A percentile compares a stretch with the other conserved stretches of the same genome.
Conservation (phyloP, 1,139 yeast species). For the Protomyces gravidus region DNA sequence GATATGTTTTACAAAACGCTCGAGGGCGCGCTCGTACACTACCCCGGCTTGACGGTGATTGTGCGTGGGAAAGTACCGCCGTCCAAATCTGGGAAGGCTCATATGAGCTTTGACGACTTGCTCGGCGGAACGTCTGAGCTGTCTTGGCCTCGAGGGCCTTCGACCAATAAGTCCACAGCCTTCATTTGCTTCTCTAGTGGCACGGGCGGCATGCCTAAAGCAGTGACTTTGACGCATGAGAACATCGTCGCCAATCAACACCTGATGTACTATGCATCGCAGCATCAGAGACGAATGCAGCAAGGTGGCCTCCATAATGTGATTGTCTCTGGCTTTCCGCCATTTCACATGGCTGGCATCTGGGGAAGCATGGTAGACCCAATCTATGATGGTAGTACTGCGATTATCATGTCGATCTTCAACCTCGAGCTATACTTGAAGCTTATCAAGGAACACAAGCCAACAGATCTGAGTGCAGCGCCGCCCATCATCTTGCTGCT, state of each 20-base stretch:
- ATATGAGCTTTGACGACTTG: background rate
- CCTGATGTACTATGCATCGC: constrained; percentile 6
- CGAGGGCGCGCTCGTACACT: background rate
- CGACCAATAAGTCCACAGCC: constrained; percentile 1
- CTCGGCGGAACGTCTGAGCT: constrained; percentile 1
- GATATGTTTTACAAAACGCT: background rate
- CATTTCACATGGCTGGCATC: constrained; percentile 44
- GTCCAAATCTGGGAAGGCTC: background rate
- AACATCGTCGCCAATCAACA: constrained; percentile 34
- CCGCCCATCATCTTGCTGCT: constrained; percentile 44
- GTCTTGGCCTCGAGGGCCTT: constrained; percentile 5
- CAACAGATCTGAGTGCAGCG: constrained; percentile 39
- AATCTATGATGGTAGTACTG: constrained; percentile 35
- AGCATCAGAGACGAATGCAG: constrained; percentile 1
- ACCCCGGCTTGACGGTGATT: background rate
- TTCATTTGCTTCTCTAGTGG: constrained; percentile 47
- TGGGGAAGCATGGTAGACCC: constrained; percentile 36
- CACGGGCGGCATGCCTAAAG: constrained; percentile 57
- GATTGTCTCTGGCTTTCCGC: constrained; percentile 38
- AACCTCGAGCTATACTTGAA: constrained; percentile 39
- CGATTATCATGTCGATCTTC: constrained; percentile 40
- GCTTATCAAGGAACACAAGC: constrained; percentile 37
- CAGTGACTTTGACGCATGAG: constrained; percentile 54
- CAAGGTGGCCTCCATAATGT: constrained; percentile 1
- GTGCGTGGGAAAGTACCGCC: background rate